Evolutionary conservation across 106 monocot genomes (phyloP).

Genomic region (Dendrobium catenatum): DNA sequence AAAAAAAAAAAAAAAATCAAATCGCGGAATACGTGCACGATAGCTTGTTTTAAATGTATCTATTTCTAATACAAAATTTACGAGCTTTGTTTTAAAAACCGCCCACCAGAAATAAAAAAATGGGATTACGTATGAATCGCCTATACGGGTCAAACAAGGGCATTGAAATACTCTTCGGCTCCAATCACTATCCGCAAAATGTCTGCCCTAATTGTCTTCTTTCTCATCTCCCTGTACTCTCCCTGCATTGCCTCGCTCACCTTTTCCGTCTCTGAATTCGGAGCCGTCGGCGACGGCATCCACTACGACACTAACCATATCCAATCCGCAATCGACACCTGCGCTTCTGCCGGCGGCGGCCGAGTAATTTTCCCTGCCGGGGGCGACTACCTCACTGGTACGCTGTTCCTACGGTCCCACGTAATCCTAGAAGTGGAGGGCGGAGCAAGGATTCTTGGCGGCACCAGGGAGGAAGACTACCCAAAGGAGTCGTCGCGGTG

Average conservation of each 20-base stretch:
- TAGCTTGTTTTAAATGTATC: too few relatives aligned
- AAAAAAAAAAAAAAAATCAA: too few relatives aligned
- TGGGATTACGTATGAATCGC: too few relatives aligned
- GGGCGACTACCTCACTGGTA: constrained; percentile 66
- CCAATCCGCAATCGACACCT: constrained; percentile 64
- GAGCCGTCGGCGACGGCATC: constrained; percentile 44
- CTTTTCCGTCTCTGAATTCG: constrained; percentile 51
- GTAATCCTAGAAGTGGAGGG: constrained; percentile 57
- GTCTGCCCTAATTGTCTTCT: not conserved
- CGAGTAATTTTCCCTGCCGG: constrained; percentile 47
- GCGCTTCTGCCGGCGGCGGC: constrained; percentile 48
- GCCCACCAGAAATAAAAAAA: too few relatives aligned
- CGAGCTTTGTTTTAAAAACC: too few relatives aligned
- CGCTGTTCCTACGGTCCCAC: constrained; percentile 51
- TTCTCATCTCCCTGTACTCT: constrained; percentile 1
- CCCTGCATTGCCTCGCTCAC: not conserved
- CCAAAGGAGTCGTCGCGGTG: constrained; percentile 46
- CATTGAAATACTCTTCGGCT: not conserved
- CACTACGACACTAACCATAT: constrained; percentile 57
- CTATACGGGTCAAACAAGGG: too few relatives aligned
- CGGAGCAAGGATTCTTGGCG: constrained; percentile 70
- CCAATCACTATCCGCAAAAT: not conserved
- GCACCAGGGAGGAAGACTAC: constrained; percentile 66
- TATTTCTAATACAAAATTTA: too few relatives aligned
- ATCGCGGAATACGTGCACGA: too few relatives aligned